Conservation (phyloP, 768 basidiomycete genomes). For the Boletus rufocinnamomeus region DNA sequence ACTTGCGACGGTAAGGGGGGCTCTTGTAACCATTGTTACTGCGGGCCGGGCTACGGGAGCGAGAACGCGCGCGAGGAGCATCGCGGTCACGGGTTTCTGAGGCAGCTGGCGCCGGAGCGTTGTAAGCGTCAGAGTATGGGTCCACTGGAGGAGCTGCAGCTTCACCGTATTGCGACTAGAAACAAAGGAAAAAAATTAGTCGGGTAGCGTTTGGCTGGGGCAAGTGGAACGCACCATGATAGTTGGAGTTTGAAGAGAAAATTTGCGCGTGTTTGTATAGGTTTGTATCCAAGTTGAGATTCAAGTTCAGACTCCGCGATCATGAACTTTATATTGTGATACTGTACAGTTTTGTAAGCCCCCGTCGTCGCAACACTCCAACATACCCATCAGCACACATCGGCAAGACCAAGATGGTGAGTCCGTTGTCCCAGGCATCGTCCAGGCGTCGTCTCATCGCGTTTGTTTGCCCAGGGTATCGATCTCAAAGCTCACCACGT, state of each 20-base stretch:
- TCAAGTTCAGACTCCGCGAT: conserved; percentile 32
- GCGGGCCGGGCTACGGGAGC: conserved; percentile 68
- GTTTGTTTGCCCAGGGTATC: conserved; percentile 68
- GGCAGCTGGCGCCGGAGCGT: conserved; percentile 56
- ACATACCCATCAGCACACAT: conserved; percentile 51
- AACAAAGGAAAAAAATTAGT: conserved; percentile 12
- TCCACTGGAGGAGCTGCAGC: conserved; percentile 59
- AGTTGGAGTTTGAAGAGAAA: conserved; percentile 51
- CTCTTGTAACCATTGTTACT: conserved; percentile 58
- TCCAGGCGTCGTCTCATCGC: conserved; percentile 21
- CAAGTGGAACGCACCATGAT: conserved; percentile 58
- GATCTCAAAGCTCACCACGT: conserved; percentile 97
- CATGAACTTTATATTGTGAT: conserved; percentile 39
- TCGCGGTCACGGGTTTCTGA: conserved; percentile 55
- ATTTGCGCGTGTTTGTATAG: conserved; percentile 41
- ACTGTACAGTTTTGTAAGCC: conserved; percentile 75
- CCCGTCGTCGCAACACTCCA: conserved; percentile 37
- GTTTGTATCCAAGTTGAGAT: conserved; percentile 37
- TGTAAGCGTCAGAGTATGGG: conserved; percentile 84
- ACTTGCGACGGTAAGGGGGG: conserved; percentile 57
- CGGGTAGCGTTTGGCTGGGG: background rate
- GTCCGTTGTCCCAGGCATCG: conserved; percentile 47
- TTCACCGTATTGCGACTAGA: conserved; percentile 63
- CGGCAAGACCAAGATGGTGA: conserved; percentile 82
- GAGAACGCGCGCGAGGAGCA: conserved; percentile 63